These are phyloP conservation scores for Agapanthus africanus DNA, from an alignment of 106 monocot species.

Conservation along the genomic window DNA sequence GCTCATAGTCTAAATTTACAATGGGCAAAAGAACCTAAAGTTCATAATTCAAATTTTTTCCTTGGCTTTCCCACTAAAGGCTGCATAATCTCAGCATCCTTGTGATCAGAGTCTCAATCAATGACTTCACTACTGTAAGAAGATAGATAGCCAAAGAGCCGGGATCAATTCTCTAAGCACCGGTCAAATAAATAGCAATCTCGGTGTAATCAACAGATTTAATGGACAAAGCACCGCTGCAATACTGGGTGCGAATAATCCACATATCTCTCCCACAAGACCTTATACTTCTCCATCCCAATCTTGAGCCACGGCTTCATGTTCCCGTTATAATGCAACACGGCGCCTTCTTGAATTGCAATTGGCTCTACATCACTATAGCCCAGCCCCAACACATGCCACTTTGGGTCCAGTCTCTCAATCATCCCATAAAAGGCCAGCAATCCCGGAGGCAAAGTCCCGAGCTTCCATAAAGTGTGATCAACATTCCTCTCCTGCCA, in stretches of 20 bases:
- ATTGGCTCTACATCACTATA: conserved; percentile 19
- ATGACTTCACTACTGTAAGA: neutral
- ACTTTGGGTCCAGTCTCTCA: conserved; percentile 22
- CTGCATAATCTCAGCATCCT: neutral
- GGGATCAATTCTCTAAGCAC: neutral
- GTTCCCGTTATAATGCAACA: conserved; percentile 34
- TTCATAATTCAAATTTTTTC: conserved; percentile 4
- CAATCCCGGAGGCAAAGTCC: conserved; percentile 29
- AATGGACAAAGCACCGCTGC: conserved; percentile 29
- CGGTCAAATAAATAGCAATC: neutral
- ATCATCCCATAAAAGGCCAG: conserved; percentile 21
- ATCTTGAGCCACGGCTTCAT: conserved; percentile 36
- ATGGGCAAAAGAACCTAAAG: conserved; percentile 2
- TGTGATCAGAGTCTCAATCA: neutral
- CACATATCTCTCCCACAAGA: conserved; percentile 23
- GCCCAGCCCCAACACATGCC: conserved; percentile 29
- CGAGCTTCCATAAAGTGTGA: conserved; percentile 28
- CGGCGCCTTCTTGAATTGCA: conserved; percentile 15
- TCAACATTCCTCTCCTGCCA: conserved; percentile 32
- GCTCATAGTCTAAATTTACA: conserved; percentile 8
- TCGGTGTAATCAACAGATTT: neutral
- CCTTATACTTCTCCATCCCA: conserved; percentile 30
- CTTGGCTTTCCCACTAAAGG: neutral
- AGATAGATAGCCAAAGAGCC: neutral
- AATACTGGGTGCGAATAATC: conserved; percentile 27